Percentiles rank a stretch among this genome's conserved stretches.
phyloP scores from a whole-genome alignment of 345 rosid species.

The Pistacia atlantica region DNA sequence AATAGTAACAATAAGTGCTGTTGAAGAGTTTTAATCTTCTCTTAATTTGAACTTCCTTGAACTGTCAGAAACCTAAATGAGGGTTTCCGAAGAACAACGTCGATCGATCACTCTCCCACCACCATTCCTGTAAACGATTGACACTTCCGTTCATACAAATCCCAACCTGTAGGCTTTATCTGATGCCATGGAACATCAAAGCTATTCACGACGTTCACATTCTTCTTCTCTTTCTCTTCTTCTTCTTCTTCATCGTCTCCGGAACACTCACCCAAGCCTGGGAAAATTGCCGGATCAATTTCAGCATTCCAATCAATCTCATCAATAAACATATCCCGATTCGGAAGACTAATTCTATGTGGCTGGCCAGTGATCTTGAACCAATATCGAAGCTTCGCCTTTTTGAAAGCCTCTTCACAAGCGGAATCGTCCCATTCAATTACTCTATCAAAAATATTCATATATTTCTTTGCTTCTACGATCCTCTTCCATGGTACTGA shows the following conservation, averaged over 20 bases:
- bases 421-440: conserved; percentile 19
- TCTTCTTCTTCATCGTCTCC: neutral
- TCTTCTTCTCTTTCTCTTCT: neutral
- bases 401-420: neutral
- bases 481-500: conserved; percentile 11
- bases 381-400: conserved; percentile 15
- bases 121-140: conserved; percentile 9
- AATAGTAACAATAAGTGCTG: too few species aligned
- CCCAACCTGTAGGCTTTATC: conserved; percentile 30
- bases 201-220: neutral
- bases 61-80: too few species aligned
- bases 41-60: too few species aligned
- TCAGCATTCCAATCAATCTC: conserved; percentile 12
- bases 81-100: too few species aligned
- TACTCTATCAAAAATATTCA: neutral
- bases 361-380: neutral
- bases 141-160: neutral
- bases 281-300: neutral
- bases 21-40: too few species aligned
- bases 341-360: neutral
- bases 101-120: conserved; percentile 8
- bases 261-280: neutral
- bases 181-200: neutral
- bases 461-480: neutral
- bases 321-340: conserved; percentile 13